phyloP scores from a whole-genome alignment of 345 rosid genomes.

The Hirschfeldia incana region DNA sequence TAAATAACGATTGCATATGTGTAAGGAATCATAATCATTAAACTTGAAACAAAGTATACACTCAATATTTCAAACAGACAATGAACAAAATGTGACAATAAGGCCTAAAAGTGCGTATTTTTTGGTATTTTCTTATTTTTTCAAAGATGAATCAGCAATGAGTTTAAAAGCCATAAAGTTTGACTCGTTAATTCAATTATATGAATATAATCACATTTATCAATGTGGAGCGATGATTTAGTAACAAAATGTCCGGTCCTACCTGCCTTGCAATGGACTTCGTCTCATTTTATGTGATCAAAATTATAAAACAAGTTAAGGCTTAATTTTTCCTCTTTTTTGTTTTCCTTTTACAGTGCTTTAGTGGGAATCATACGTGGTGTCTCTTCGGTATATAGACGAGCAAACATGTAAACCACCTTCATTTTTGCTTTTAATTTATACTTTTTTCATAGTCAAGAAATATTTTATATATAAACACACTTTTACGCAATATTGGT shows the following conservation, averaged over 20 bases:
- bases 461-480: not conserved
- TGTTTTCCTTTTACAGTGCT: constrained; percentile 21
- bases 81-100: not conserved
- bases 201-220: constrained; percentile 21
- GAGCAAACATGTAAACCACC: constrained; percentile 25
- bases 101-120: not conserved
- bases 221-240: constrained; percentile 9
- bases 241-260: constrained; percentile 15
- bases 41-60: not conserved
- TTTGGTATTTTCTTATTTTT: not conserved
- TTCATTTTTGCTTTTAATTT: not conserved
- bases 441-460: not conserved
- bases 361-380: constrained; percentile 36
- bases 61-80: not conserved
- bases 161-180: constrained; percentile 38
- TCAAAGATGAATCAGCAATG: constrained; percentile 23
- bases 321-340: not conserved
- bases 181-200: constrained; percentile 23
- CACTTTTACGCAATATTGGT: not conserved
- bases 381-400: constrained; percentile 22
- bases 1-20: not conserved
- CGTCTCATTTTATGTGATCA: constrained; percentile 10
- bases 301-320: constrained; percentile 8
- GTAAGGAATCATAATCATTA: not conserved
- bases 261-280: constrained; percentile 23